Conservation (phyloP, 2,329 filamentous ascomycete genomes). For the Trichoderma sp. region DNA sequence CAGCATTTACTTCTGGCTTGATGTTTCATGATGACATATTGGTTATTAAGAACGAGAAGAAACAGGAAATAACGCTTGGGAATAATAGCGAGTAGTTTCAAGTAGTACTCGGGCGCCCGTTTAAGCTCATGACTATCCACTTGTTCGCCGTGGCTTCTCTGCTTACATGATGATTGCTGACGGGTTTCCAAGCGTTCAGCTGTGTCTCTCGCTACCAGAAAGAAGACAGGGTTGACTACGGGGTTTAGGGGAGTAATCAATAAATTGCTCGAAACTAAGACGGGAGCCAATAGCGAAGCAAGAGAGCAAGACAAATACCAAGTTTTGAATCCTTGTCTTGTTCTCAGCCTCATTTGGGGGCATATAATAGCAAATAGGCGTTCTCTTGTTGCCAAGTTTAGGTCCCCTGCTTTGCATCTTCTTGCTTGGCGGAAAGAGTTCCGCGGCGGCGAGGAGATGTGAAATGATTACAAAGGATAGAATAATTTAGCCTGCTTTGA, state of each 20-base stretch:
- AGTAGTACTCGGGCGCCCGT: background rate
- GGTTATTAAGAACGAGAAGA: background rate
- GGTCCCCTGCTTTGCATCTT: background rate
- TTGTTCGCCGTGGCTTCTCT: background rate
- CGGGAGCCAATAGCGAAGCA: background rate
- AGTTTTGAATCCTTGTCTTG: background rate
- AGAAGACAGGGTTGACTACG: background rate
- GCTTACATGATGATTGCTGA: constrained; percentile 5
- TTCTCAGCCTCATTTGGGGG: background rate
- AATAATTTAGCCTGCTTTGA: background rate
- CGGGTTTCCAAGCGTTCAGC: background rate
- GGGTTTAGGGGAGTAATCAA: background rate
- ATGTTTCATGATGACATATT: background rate
- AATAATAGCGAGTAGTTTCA: background rate
- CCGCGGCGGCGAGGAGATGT: background rate
- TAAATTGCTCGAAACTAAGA: background rate
- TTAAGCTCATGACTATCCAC: background rate
- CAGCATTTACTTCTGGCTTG: background rate
- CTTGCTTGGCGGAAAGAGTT: background rate
- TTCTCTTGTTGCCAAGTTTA: background rate
- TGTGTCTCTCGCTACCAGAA: background rate
- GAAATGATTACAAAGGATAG: background rate
- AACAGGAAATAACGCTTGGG: background rate
- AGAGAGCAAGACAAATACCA: background rate
- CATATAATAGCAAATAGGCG: background rate